phyloP scores from a whole-genome alignment of 2,329 filamentous ascomycete species.

The Nakataea oryzae region DNA sequence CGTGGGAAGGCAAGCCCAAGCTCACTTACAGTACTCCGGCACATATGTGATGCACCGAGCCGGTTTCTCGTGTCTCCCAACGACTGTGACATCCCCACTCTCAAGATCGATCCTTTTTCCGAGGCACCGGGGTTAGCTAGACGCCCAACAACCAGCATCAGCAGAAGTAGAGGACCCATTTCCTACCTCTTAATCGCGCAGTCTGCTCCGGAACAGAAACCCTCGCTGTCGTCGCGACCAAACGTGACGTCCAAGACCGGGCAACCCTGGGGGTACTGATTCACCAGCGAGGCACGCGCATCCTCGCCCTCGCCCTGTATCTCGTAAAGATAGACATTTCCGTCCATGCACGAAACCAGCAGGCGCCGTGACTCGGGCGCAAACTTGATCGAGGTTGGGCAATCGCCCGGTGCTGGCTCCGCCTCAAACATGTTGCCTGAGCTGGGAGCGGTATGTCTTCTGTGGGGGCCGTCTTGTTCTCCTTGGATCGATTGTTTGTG shows the following conservation, averaged over 20 bases:
- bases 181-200: slow-evolving; percentile 68
- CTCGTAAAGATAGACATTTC: slow-evolving; percentile 83
- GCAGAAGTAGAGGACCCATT: not conserved
- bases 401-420: slow-evolving; percentile 71
- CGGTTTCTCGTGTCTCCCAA: slow-evolving; percentile 70
- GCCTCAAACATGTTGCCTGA: slow-evolving; percentile 50
- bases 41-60: slow-evolving; percentile 82
- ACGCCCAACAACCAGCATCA: not conserved
- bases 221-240: slow-evolving; percentile 69
- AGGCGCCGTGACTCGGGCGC: slow-evolving; percentile 67
- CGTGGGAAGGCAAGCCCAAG: not conserved
- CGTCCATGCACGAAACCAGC: slow-evolving; percentile 93
- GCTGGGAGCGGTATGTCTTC: no score
- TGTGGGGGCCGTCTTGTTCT: not conserved
- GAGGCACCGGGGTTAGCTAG: not conserved
- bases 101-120: slow-evolving; percentile 55
- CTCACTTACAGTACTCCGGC: slow-evolving; percentile 49
- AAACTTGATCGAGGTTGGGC: slow-evolving; percentile 79
- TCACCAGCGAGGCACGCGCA: slow-evolving; percentile 51
- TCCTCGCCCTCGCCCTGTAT: slow-evolving; percentile 45
- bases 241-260: slow-evolving; percentile 91
- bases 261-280: slow-evolving; percentile 69
- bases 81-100: slow-evolving; percentile 59
- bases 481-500: not conserved
- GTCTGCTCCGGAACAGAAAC: slow-evolving; percentile 80